Conservation (phyloP, 306 rosid species). For the Fragaria vesca region DNA sequence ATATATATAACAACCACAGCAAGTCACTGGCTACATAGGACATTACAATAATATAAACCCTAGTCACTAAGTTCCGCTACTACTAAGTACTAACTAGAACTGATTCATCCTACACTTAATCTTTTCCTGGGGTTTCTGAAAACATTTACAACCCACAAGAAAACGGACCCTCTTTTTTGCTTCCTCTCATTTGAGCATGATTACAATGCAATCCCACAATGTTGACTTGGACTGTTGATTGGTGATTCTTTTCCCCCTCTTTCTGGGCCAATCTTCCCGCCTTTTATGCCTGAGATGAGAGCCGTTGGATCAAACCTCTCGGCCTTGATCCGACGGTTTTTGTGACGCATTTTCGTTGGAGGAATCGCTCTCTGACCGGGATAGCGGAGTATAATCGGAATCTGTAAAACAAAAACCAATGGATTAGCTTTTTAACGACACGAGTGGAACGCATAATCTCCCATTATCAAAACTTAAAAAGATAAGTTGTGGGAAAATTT, state of each 20-base stretch:
- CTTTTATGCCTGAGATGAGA: background rate
- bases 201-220: background rate
- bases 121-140: background rate
- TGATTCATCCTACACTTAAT: background rate
- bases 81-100: background rate
- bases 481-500: background rate
- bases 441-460: background rate
- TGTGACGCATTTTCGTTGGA: conserved; percentile 45
- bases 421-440: no score
- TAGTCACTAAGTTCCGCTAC: conserved; percentile 1
- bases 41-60: background rate
- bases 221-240: conserved; percentile 7
- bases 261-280: conserved; percentile 19
- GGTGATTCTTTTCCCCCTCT: background rate
- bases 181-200: background rate
- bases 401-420: conserved; percentile 28
- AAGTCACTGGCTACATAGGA: background rate
- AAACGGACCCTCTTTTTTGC: background rate
- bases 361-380: conserved; percentile 59
- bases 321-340: conserved; percentile 36
- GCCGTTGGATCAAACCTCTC: conserved; percentile 30
- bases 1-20: background rate
- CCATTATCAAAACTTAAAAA: background rate
- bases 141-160: conserved; percentile 36
- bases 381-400: conserved; percentile 48